These are phyloP conservation scores for Crassisporium funariophilum DNA, from an alignment of 768 basidiomycete genomes.

Conservation along the genomic window DNA sequence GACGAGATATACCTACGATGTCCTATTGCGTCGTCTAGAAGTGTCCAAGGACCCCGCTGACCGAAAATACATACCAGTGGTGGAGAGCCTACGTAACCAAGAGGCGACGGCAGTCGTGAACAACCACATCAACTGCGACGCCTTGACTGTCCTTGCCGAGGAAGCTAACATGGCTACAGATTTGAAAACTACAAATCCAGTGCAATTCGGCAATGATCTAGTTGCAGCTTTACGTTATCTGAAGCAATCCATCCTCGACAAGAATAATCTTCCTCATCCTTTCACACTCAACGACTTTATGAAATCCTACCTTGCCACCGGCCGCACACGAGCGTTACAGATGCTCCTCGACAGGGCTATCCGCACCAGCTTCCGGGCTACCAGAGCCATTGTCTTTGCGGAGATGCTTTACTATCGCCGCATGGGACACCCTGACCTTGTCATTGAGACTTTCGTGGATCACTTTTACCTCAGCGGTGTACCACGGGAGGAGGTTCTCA, in stretches of 20 bases:
- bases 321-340: slow-evolving; percentile 33
- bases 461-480: slow-evolving; percentile 57
- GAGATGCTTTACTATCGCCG: slow-evolving; percentile 47
- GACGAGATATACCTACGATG: slow-evolving; percentile 36
- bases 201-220: slow-evolving; percentile 17
- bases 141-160: background rate
- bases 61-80: slow-evolving; percentile 12
- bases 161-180: slow-evolving; percentile 4
- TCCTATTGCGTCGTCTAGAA: slow-evolving; percentile 31
- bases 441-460: slow-evolving; percentile 48
- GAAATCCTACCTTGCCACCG: slow-evolving; percentile 33
- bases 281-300: slow-evolving; percentile 36
- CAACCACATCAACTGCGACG: background rate
- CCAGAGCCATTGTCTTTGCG: slow-evolving; percentile 36
- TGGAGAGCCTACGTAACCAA: slow-evolving; percentile 20
- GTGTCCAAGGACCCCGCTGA: slow-evolving; percentile 7
- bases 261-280: slow-evolving; percentile 24
- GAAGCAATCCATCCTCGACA: slow-evolving; percentile 12
- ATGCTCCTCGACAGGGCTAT: slow-evolving; percentile 35
- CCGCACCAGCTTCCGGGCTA: slow-evolving; percentile 17
- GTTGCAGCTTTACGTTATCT: slow-evolving; percentile 24
- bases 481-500: slow-evolving; percentile 41
- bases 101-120: background rate
- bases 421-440: slow-evolving; percentile 25
- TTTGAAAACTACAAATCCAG: slow-evolving; percentile 7